These are phyloP conservation scores for Zymoseptoria pseudotritici DNA, from an alignment of 2,329 filamentous ascomycete species.

Conservation along the genomic window DNA sequence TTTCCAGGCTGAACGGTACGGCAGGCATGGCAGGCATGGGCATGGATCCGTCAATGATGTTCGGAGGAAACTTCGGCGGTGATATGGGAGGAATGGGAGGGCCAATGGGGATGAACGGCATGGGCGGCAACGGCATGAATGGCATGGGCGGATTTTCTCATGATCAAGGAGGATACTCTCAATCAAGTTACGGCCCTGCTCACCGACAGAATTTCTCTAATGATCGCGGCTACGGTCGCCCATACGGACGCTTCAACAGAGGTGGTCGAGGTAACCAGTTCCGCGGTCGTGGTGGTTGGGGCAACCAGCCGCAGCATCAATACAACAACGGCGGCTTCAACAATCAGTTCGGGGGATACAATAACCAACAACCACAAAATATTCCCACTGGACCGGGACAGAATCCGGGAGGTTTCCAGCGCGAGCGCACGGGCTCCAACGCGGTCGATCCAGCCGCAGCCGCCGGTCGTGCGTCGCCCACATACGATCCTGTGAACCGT, in stretches of 20 bases:
- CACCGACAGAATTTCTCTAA: slow-evolving; percentile 48
- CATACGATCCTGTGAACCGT: slow-evolving; percentile 16
- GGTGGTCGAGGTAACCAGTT: slow-evolving; percentile 19
- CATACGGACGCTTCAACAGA: slow-evolving; percentile 35
- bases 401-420: slow-evolving; percentile 10
- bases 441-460: slow-evolving; percentile 6
- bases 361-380: slow-evolving; percentile 8
- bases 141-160: slow-evolving; percentile 57
- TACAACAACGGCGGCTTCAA: slow-evolving; percentile 16
- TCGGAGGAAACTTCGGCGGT: slow-evolving; percentile 54
- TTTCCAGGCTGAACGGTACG: slow-evolving; percentile 20
- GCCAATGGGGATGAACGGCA: slow-evolving; percentile 53
- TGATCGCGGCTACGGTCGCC: slow-evolving; percentile 61
- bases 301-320: slow-evolving; percentile 20
- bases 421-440: slow-evolving; percentile 15
- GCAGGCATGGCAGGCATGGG: slow-evolving; percentile 72
- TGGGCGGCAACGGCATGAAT: slow-evolving; percentile 62
- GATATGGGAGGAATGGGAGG: slow-evolving; percentile 54
- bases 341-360: slow-evolving; percentile 7
- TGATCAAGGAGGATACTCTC: slow-evolving; percentile 46
- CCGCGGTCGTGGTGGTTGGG: slow-evolving; percentile 24
- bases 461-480: slow-evolving; percentile 23
- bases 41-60: slow-evolving; percentile 81
- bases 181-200: slow-evolving; percentile 31
- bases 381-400: slow-evolving; percentile 3